Conservation (phyloP, 768 basidiomycete species). For the Imleria badia region DNA sequence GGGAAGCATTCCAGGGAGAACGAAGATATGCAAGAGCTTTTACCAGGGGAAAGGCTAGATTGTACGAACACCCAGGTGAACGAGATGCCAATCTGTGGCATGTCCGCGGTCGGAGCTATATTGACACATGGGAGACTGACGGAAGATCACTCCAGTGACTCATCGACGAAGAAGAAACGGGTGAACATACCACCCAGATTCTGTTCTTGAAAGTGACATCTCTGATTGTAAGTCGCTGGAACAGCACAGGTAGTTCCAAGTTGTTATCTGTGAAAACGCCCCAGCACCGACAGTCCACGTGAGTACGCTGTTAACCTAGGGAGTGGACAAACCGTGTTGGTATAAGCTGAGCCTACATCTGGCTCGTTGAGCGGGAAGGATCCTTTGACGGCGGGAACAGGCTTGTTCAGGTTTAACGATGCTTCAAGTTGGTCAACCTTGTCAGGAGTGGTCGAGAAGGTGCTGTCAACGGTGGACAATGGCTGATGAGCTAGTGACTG, state of each 20-base stretch:
- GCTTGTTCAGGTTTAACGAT: conserved; percentile 39
- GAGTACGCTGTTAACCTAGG: neutral
- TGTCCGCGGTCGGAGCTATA: conserved; percentile 75
- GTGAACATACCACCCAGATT: conserved; percentile 53
- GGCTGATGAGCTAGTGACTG: neutral
- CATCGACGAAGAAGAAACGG: neutral
- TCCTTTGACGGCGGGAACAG: conserved; percentile 49
- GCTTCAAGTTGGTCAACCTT: neutral
- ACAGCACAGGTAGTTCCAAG: conserved; percentile 55
- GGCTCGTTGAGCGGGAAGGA: conserved; percentile 65
- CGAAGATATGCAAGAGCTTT: neutral
- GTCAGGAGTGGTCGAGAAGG: neutral
- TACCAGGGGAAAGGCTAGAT: neutral
- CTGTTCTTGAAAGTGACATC: conserved; percentile 71
- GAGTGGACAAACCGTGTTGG: conserved; percentile 15
- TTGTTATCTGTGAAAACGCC: conserved; percentile 47
- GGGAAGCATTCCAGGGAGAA: conserved; percentile 53
- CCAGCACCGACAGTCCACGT: conserved; percentile 12
- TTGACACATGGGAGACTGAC: conserved; percentile 77
- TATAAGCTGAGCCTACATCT: conserved; percentile 46
- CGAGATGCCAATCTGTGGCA: conserved; percentile 81
- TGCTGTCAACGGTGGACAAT: neutral
- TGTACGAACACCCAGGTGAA: conserved; percentile 61
- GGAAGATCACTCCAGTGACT: neutral
- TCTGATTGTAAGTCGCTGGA: conserved; percentile 62